phyloP scores from a whole-genome alignment of 176 grass and related monocot genomes.

The Triticum aestivum region IWGSC_CS_RefSeq_v2.1 NC_057796.1:396224829-396225328 shows the following conservation, averaged over 20 bases:
- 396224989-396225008: too few species aligned
- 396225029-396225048: not conserved
- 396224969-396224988: too few species aligned
- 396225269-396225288: constrained; percentile 14
- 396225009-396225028: too few species aligned
- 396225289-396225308: constrained; percentile 4
- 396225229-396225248: constrained; percentile 7
- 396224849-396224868: not conserved
- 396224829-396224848: not conserved
- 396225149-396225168: constrained; percentile 61
- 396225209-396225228: constrained; percentile 36
- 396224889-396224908: not conserved
- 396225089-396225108: not conserved
- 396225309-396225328: not conserved
- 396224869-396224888: not conserved
- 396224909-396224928: not conserved
- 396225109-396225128: not conserved
- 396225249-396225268: not conserved
- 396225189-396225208: constrained; percentile 77
- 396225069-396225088: constrained; percentile 8
- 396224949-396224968: too few species aligned
- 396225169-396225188: constrained; percentile 93
- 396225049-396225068: not conserved
- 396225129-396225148: constrained; percentile 46
- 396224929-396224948: not conserved